phyloP scores from a whole-genome alignment of 129 eudicot genomes.

The Kitagawia praeruptora region DNA sequence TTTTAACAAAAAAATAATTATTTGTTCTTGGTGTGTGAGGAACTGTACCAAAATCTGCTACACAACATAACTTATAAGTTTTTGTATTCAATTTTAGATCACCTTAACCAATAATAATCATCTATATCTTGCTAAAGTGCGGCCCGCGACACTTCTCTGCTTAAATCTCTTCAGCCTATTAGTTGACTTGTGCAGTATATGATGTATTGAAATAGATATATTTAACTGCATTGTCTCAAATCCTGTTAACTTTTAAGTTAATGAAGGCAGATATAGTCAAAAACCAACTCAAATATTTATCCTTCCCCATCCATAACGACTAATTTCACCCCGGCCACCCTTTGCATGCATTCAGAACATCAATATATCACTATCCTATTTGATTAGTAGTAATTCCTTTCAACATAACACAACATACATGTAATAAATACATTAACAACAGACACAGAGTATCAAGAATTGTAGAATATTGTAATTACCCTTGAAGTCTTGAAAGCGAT shows the following conservation, averaged over 20 bases:
- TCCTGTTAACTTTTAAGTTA: background rate
- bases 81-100: too few species aligned
- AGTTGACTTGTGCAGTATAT: background rate
- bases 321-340: background rate
- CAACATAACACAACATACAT: background rate
- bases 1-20: too few species aligned
- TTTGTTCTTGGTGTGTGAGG: too few species aligned
- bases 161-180: too few species aligned
- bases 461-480: constrained; percentile 27
- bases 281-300: background rate
- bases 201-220: background rate
- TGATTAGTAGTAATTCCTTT: too few species aligned
- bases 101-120: too few species aligned
- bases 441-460: background rate
- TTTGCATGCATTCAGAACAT: background rate
- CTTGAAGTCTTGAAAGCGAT: constrained; percentile 53
- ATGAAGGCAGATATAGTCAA: too few species aligned
- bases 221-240: background rate
- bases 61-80: too few species aligned
- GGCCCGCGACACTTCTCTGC: too few species aligned
- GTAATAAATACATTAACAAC: background rate
- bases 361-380: background rate
- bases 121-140: too few species aligned
- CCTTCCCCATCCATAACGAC: background rate
- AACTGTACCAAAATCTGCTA: too few species aligned